Percentiles rank a stretch among this genome's conserved stretches.
These are phyloP conservation scores for Tothia fuscella DNA, from an alignment of 2,329 filamentous ascomycete genomes.

Conservation along the genomic window DNA sequence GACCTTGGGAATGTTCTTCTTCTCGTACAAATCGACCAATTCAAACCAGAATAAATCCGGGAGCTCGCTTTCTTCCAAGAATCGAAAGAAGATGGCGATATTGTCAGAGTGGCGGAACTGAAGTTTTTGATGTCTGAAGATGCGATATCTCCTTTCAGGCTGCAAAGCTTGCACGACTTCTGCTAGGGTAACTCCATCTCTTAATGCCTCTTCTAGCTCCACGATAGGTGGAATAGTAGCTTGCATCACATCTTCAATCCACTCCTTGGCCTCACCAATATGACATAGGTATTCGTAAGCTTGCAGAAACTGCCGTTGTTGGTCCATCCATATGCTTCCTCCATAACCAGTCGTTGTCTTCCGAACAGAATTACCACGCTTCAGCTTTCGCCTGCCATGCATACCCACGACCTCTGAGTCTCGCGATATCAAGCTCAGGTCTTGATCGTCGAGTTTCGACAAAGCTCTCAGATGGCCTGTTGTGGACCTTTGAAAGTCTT, in stretches of 20 bases:
- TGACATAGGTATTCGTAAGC: conserved; percentile 98
- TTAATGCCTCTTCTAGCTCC: conserved; percentile 79
- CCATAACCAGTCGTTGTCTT: conserved; percentile 51
- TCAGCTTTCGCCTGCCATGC: conserved; percentile 70
- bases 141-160: conserved; percentile 61
- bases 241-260: conserved; percentile 89
- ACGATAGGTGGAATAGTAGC: conserved; percentile 82
- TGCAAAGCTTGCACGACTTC: conserved; percentile 87
- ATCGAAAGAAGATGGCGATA: conserved; percentile 90
- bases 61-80: conserved; percentile 79
- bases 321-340: conserved; percentile 95
- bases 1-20: conserved; percentile 98
- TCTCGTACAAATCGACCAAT: conserved; percentile 94
- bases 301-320: conserved; percentile 88
- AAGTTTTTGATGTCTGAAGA: conserved; percentile 74
- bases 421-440: conserved; percentile 66
- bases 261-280: conserved; percentile 97
- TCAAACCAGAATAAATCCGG: conserved; percentile 96
- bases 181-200: conserved; percentile 87
- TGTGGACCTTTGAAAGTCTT: conserved; percentile 74
- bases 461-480: conserved; percentile 81
- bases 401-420: conserved; percentile 81
- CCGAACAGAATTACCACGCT: conserved; percentile 44
- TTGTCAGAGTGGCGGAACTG: conserved; percentile 97
- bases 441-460: conserved; percentile 67